phyloP scores from a whole-genome alignment of 140 eudicot species.

The Erigeron philadelphicus region DNA sequence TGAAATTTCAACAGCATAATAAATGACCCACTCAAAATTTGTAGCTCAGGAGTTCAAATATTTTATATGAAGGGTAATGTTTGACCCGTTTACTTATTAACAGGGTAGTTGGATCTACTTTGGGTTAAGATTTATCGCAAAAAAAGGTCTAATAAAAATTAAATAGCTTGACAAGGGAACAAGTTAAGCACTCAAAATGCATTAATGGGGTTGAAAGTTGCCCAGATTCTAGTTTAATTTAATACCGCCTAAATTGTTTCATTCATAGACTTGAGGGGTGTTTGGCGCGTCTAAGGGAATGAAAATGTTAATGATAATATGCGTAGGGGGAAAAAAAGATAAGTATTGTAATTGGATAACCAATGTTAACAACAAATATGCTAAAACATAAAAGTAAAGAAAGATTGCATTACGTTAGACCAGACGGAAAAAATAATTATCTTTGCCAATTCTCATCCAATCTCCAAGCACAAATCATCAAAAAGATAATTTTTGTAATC shows the following conservation, averaged over 20 bases:
- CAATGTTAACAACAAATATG: no score
- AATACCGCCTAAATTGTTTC: not conserved
- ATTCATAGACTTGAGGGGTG: not conserved
- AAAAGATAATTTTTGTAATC: no score
- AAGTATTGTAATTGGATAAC: no score
- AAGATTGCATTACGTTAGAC: no score
- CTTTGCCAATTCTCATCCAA: no score
- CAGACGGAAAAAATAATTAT: no score
- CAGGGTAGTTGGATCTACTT: not conserved
- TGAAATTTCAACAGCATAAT: not conserved
- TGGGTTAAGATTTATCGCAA: not conserved
- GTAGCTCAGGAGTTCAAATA: conserved; percentile 2
- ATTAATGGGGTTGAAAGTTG: not conserved
- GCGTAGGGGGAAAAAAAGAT: no score
- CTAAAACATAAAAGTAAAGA: no score
- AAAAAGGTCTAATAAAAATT: not conserved
- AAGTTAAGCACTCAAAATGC: not conserved
- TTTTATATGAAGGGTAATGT: not conserved
- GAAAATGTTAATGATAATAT: no score
- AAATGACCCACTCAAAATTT: not conserved
- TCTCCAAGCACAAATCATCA: no score
- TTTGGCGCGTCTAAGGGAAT: no score
- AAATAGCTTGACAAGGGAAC: not conserved
- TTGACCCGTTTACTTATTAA: not conserved
- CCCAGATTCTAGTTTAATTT: not conserved